A percentile compares a stretch with the other conserved stretches of the same genome.
phyloP scores from a whole-genome alignment of 2,329 filamentous ascomycete genomes.

The Aspergillus texensis region DNA sequence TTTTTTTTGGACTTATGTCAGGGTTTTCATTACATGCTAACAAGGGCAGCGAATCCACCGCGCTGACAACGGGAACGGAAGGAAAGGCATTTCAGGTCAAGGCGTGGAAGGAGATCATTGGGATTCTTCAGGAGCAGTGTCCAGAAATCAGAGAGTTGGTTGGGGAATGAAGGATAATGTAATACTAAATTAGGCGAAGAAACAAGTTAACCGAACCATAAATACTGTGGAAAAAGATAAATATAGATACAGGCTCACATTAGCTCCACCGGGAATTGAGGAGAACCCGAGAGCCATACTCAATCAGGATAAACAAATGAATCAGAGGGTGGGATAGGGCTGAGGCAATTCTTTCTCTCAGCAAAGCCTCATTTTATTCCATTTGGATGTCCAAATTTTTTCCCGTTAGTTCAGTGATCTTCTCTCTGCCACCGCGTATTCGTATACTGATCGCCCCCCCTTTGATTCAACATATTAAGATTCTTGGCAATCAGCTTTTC shows the following conservation, averaged over 20 bases:
- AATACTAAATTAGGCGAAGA: background rate
- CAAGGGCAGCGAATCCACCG: conserved; percentile 34
- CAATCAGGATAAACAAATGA: conserved; percentile 4
- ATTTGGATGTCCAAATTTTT: background rate
- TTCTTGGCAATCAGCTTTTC: conserved; percentile 2
- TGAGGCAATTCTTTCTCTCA: background rate
- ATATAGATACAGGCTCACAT: conserved; percentile 7
- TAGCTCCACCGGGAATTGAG: conserved; percentile 4
- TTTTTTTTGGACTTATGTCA: background rate
- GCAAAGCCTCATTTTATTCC: background rate
- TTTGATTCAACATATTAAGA: background rate
- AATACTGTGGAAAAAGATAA: background rate
- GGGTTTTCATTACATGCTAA: conserved; percentile 14
- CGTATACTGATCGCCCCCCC: background rate
- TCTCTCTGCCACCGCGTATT: background rate
- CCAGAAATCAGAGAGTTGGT: conserved; percentile 21
- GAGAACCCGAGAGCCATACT: conserved; percentile 4
- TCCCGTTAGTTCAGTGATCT: background rate
- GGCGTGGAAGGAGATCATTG: conserved; percentile 46
- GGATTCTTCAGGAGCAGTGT: conserved; percentile 31
- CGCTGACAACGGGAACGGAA: conserved; percentile 35
- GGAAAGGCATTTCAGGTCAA: conserved; percentile 40
- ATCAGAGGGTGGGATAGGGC: conserved; percentile 1
- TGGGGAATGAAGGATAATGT: background rate
- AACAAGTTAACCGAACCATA: background rate